These are phyloP conservation scores for Penicillium nucicola DNA, from an alignment of 495 filamentous ascomycete genomes.

Conservation along the genomic window DNA sequence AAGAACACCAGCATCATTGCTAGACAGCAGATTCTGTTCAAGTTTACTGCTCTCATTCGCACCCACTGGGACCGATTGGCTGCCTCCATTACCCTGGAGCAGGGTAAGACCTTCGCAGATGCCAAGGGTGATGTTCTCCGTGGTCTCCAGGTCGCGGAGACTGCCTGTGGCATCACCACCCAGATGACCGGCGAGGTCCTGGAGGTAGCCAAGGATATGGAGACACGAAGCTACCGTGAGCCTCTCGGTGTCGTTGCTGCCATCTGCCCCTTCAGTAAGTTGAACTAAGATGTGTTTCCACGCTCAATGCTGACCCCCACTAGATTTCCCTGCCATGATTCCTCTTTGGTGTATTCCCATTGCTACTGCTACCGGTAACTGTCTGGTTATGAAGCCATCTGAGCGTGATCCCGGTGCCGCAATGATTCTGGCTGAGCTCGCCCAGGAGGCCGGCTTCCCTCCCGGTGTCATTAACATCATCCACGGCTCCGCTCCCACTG, in stretches of 20 bases:
- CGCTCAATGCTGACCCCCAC: constrained; percentile 6
- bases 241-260: constrained; percentile 92
- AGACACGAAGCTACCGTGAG: constrained; percentile 89
- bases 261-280: constrained; percentile 97
- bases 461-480: constrained; percentile 92
- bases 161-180: constrained; percentile 89
- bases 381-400: constrained; percentile 91
- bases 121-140: constrained; percentile 93
- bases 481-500: constrained; percentile 85
- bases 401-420: constrained; percentile 97
- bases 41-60: constrained; percentile 83
- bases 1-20: constrained; percentile 76
- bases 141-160: constrained; percentile 95
- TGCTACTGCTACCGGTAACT: constrained; percentile 93
- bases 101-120: constrained; percentile 97
- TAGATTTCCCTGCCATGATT: constrained; percentile 98
- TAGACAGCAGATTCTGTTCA: constrained; percentile 96
- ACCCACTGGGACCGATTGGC: constrained; percentile 95
- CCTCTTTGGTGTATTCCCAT: constrained; percentile 96
- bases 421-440: constrained; percentile 95
- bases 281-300: neutral
- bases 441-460: constrained; percentile 88
- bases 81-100: constrained; percentile 93
- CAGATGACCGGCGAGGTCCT: constrained; percentile 92
- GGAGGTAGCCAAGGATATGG: constrained; percentile 99